Conservation (phyloP, 2,329 filamentous ascomycete species). For the Kalaharituber pfeilii region DNA sequence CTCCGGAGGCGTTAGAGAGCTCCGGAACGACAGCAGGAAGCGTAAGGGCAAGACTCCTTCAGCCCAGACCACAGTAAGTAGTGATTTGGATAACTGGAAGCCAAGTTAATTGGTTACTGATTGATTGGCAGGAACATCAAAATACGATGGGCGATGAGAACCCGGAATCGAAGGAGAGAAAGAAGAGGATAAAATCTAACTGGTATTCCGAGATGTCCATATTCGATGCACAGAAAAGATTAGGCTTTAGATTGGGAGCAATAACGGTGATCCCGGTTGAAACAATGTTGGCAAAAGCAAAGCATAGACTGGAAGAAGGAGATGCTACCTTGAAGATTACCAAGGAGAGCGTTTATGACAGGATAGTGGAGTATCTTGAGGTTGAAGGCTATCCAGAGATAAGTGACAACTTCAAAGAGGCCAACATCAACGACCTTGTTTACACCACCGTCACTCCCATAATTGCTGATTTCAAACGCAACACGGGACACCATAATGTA, state of each 20-base stretch:
- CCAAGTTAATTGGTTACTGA: too few relatives aligned
- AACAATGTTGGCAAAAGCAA: slow-evolving; percentile 4
- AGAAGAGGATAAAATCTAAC: slow-evolving; percentile 7
- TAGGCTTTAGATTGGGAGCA: slow-evolving; percentile 2
- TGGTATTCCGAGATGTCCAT: slow-evolving; percentile 9
- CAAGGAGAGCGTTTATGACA: slow-evolving; percentile 11
- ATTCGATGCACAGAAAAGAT: slow-evolving; percentile 3
- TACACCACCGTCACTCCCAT: slow-evolving; percentile 5
- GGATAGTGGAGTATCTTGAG: slow-evolving; percentile 10
- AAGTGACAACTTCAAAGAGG: not conserved
- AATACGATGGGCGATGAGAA: too few relatives aligned
- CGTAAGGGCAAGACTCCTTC: too few relatives aligned
- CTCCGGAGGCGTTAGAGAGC: too few relatives aligned
- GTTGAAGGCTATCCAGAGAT: slow-evolving; percentile 4
- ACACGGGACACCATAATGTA: slow-evolving; percentile 2
- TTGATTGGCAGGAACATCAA: too few relatives aligned
- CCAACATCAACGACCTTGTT: slow-evolving; percentile 1
- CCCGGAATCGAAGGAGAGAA: too few relatives aligned
- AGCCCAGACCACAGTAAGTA: too few relatives aligned
- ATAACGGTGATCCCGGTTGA: slow-evolving; percentile 3
- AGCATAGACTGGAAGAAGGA: not conserved
- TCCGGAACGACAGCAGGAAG: too few relatives aligned
- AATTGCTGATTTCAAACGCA: slow-evolving; percentile 3
- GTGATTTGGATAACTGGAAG: too few relatives aligned
- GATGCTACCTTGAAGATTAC: too few relatives aligned